Evolutionary conservation across 2,329 filamentous ascomycete species (phyloP), one percentile per base, ranked within the genome.

Genomic region (Ascochyta rabiei): DNA sequence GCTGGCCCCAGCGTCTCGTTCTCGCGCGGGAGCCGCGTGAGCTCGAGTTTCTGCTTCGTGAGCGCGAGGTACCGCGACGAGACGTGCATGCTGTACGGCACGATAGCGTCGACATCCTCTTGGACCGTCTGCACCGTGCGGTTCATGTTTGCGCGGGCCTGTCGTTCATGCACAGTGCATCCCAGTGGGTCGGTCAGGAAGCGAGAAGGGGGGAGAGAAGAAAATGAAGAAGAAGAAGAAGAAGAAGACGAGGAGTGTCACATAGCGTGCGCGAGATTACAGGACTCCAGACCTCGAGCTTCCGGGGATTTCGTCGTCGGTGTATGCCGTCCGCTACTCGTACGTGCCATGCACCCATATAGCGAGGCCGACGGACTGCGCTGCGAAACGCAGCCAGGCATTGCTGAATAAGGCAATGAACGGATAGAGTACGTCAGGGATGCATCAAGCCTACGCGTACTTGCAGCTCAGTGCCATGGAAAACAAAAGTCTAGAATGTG

Each of bases 61-160:
- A 89, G 78, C 40, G 88, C 82, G 1, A 90, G 79, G 70, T 89
- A 89, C 64, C 83, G 85, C 49, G 81, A 83, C 2, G 86, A 89
- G 15, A 89, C 71, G 48, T 74, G 72, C 72, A 74, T 73, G 42
- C 53, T 65, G 42, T 73, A 73, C 21, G 69, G 64, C 34, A 64
- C 62, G 18, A 73, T 56, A 2, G 59, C 63, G 18, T 65, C 63
- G 18, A 48, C 43, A 15, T 63, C 60, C 9, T 60, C 53, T 13
- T 56, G 53, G 10, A 51, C 40, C 6, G 48, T 46, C 35, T 45
- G 38, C 48, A 56, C 47, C 6, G 12, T 48, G 26, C 24, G 18
- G 8, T 19, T 49, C 39, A 52, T 54, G 13, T 31, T 53, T 23
- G 2, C 21, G 40, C 5, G 9, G 18, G 8, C 3, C 13, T 16